Evolutionary conservation across 75 land plant species (phyloP), one percentile per base, ranked within the genome.

Genomic region (Cupressus sempervirens): DNA sequence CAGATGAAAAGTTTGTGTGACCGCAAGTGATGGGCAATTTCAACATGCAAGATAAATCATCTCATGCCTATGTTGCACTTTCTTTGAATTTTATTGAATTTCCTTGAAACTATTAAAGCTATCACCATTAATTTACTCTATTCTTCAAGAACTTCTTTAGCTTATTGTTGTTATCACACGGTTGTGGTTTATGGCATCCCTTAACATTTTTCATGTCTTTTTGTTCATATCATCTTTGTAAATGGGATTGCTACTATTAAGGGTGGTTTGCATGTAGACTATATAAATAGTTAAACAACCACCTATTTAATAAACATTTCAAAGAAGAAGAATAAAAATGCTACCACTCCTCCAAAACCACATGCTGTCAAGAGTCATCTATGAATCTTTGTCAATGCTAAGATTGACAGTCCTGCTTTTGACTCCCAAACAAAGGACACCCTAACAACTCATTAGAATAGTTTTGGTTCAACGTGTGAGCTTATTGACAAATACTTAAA

Each of bases 381-480:
- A 76, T 98, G 99, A 98, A 91, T 98, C 50, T 98, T 98, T 95
- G 98, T 98, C 91, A 98, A 98, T 93, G 89, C 94, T 54, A 91
- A 95, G 15, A 91, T 98, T 94, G 99, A 96, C 93, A 98, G 96
- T 82, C 99, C 99, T 53, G 97, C 99, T 18, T 98, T 98, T 84
- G 99, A 98, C 88, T 98, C 99, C 15, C 99, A 98, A 90, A 96
- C 99, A 12, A 98, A 98, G 80, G 99, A 98, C 84, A 96, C 99
- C 3, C 82, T 96, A 90, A 98, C 99, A 13, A 93, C 94, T 88
- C 96, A 98, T 73, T 91, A 90, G 65, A 89, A 91, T 41, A 93
- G 97, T 80, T 98, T 98, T 88, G 99, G 99, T 16, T 95, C 99
- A 32, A 92, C 90, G 70, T 98, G 99, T 80, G 94, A 93, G 67